These are phyloP conservation scores for Cinchona pubescens DNA, from an alignment of 257 asterid genomes.

Conservation along the genomic window DNA sequence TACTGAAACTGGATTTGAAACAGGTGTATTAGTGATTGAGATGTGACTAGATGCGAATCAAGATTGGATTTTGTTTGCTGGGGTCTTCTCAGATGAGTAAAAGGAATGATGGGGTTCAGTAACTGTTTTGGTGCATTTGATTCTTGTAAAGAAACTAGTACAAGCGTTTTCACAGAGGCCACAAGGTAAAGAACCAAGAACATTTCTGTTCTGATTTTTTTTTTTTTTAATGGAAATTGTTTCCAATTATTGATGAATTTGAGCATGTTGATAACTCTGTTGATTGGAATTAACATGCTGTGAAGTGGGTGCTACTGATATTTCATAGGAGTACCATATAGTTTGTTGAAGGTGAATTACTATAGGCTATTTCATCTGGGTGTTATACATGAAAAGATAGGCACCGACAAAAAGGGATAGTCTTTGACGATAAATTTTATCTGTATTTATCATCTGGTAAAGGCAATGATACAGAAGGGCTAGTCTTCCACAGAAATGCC, in stretches of 20 bases:
- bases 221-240: neutral
- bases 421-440: too few species aligned
- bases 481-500: neutral
- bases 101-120: slow-evolving; percentile 38
- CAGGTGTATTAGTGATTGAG: neutral
- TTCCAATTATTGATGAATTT: neutral
- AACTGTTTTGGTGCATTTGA: slow-evolving; percentile 56
- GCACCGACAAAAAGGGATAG: neutral
- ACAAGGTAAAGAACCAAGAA: slow-evolving; percentile 35
- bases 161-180: slow-evolving; percentile 18
- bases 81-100: slow-evolving; percentile 11
- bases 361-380: neutral
- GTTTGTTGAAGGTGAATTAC: neutral
- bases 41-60: slow-evolving; percentile 12
- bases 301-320: neutral
- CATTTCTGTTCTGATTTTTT: neutral
- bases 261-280: neutral
- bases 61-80: slow-evolving; percentile 24
- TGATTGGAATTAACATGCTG: neutral
- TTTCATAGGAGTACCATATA: neutral
- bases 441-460: neutral
- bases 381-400: neutral
- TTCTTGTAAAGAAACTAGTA: slow-evolving; percentile 35
- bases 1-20: neutral
- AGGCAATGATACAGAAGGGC: too few species aligned